Base-by-base conservation (phyloP, 805 yeast species). In the Candida hungchunana region DNA sequence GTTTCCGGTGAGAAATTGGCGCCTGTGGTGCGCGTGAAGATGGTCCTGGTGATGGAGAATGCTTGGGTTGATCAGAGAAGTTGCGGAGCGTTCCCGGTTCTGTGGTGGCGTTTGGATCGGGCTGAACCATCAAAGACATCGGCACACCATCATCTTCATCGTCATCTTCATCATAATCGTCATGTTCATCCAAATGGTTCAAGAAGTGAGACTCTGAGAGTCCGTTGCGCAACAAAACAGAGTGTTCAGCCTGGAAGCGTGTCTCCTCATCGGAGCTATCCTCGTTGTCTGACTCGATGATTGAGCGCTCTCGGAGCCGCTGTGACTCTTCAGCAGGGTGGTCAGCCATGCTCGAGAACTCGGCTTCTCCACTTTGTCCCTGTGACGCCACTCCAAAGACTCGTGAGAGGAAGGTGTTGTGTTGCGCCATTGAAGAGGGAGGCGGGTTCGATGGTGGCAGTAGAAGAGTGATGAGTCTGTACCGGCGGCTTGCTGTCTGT, bases 331-430 rank as follows among this genome's bases (percentile, higher is more conserved):
- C 47, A 11, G 41, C 51, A n/a, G 27, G 36, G 15, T 28, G 35
- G 30, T 37, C 39, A 7, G 37, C 30, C 10, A 51, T 31, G 18
- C 48, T 39, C 4, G 55, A 47, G 17, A 49, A 28, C 31, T 49
- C 58, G 4, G 48, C 36, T 15, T 47, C 56, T 11, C 32, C 43
- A 12, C 28, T 41, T 14, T 47, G 53, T 18, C 40, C 50, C 4
- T 56, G 51, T 8, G 67, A 62, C 26, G 57, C 54, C 31, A 61
- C 53, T 4, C 83, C 85, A 57, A 79, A 77, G 16, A 79, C 81
- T 27, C 84, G 63, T 8, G 82, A 76, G 40, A 79, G 63, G 49
- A 79, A 79, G 6, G 36, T 32, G 27, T 32, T 32, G 6, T 25
- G 36, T 11, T 26, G 36, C n/a, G 24, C 9, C 24, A 21, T 21